phyloP scores from a whole-genome alignment of 306 rosid species.

The Quercus rubra region DNA sequence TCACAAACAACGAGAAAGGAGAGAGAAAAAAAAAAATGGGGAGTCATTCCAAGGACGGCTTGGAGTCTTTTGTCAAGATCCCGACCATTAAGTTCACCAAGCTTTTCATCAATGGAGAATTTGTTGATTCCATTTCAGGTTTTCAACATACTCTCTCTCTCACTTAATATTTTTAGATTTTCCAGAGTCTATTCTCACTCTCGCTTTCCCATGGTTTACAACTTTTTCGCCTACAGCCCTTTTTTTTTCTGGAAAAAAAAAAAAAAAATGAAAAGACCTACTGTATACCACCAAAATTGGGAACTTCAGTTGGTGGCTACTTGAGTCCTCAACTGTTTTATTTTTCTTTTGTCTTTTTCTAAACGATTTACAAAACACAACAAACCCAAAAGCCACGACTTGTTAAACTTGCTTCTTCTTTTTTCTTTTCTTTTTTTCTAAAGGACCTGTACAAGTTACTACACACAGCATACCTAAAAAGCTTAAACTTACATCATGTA shows the following conservation, averaged over 20 bases:
- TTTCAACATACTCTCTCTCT: background rate
- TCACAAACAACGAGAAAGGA: background rate
- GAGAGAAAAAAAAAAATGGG: constrained; percentile 36
- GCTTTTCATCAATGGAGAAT: constrained; percentile 87
- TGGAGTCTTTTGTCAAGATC: constrained; percentile 20
- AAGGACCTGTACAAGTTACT: too few relatives aligned
- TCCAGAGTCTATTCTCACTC: background rate
- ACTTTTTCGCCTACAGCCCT: background rate
- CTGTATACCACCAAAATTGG: too few relatives aligned
- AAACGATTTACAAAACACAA: too few relatives aligned
- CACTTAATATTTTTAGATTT: background rate
- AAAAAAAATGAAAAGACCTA: too few relatives aligned
- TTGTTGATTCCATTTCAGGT: constrained; percentile 81
- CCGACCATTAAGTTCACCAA: constrained; percentile 76
- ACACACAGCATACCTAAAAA: too few relatives aligned
- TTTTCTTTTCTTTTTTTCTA: too few relatives aligned
- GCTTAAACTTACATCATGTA: too few relatives aligned
- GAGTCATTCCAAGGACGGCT: constrained; percentile 19
- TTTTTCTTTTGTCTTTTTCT: too few relatives aligned
- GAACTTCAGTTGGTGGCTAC: background rate
- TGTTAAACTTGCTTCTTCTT: too few relatives aligned
- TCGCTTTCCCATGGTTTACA: background rate
- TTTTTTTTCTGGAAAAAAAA: background rate
- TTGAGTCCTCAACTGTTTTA: too few relatives aligned
- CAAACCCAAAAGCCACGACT: too few relatives aligned